Percentiles rank a stretch among this genome's conserved stretches.
These are phyloP conservation scores for Nannochloris sp. DNA, from an alignment of 139 green algal species.

Conservation along the genomic window DNA sequence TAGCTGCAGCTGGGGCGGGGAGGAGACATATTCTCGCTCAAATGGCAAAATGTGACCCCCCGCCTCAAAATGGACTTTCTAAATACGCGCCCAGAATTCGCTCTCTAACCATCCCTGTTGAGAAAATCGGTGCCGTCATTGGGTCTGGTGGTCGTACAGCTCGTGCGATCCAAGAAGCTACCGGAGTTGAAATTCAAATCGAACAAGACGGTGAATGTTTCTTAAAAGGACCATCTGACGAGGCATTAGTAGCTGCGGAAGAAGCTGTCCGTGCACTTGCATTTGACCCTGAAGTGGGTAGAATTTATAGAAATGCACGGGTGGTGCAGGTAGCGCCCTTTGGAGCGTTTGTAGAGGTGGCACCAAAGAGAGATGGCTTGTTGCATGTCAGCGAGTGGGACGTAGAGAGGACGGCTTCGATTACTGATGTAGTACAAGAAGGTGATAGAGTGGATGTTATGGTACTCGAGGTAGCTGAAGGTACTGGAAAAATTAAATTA, in stretches of 20 bases:
- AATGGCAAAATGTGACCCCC: slow-evolving; percentile 67
- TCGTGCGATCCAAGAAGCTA: slow-evolving; percentile 50
- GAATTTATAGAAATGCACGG: slow-evolving; percentile 15
- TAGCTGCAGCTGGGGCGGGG: slow-evolving; percentile 56
- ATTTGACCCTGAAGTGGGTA: slow-evolving; percentile 12
- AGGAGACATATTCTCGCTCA: slow-evolving; percentile 68
- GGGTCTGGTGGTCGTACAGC: slow-evolving; percentile 75
- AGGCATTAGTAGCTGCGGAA: slow-evolving; percentile 12
- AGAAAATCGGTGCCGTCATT: slow-evolving; percentile 68
- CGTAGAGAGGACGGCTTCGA: slow-evolving; percentile 23
- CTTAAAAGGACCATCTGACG: slow-evolving; percentile 24
- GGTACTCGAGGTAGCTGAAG: slow-evolving; percentile 44
- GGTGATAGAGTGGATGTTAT: slow-evolving; percentile 75
- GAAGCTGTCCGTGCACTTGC: slow-evolving; percentile 32
- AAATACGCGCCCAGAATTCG: slow-evolving; percentile 55
- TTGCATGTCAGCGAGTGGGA: slow-evolving; percentile 68
- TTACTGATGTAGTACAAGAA: slow-evolving; percentile 42
- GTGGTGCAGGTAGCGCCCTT: slow-evolving; percentile 42
- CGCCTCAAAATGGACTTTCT: slow-evolving; percentile 46
- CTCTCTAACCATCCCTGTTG: slow-evolving; percentile 28
- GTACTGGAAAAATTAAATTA: slow-evolving; percentile 13
- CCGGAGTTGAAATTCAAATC: slow-evolving; percentile 48
- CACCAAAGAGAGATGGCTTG: slow-evolving; percentile 50
- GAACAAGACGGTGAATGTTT: not conserved
- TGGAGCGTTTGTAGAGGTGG: slow-evolving; percentile 58